Evolutionary conservation across 164 flowering plant genomes (phyloP).

Genomic region (Brasenia schreberi): DNA sequence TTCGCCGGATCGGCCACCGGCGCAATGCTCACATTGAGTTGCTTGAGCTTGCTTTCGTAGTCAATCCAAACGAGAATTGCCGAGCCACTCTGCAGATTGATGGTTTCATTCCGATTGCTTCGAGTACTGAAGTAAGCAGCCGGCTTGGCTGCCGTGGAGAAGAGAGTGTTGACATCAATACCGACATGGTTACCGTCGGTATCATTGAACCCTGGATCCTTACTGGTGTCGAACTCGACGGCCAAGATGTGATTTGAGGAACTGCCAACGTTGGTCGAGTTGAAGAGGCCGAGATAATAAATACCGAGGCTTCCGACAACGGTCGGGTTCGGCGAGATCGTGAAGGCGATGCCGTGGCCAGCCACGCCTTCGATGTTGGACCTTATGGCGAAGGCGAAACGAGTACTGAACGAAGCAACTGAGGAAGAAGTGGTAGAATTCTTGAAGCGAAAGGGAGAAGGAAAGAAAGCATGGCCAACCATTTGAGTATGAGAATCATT

Average conservation of each 20-base stretch:
- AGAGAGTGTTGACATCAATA: constrained; percentile 1
- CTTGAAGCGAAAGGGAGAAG: neutral
- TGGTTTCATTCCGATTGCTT: neutral
- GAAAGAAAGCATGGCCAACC: constrained; percentile 3
- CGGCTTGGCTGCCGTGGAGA: neutral
- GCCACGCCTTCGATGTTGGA: neutral
- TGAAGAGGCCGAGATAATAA: constrained; percentile 6
- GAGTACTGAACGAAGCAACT: constrained; percentile 1
- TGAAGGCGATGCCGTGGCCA: constrained; percentile 3
- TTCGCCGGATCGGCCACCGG: neutral
- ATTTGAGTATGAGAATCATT: neutral
- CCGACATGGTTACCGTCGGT: constrained; percentile 9
- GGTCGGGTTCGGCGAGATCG: neutral
- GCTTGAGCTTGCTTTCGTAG: neutral
- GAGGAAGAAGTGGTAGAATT: neutral
- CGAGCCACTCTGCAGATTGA: neutral
- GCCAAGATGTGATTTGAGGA: constrained; percentile 4
- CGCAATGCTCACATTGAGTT: neutral
- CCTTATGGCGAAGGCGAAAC: constrained; percentile 2
- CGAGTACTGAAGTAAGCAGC: neutral
- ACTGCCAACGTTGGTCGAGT: constrained; percentile 1
- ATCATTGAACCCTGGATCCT: neutral
- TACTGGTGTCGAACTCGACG: constrained; percentile 6
- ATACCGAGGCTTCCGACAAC: neutral
- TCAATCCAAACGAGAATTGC: neutral